A percentile compares a stretch with the other conserved stretches of the same genome.
phyloP scores from a whole-genome alignment of 2,329 filamentous ascomycete species.

The Alternaria novae-zelandiae region DNA sequence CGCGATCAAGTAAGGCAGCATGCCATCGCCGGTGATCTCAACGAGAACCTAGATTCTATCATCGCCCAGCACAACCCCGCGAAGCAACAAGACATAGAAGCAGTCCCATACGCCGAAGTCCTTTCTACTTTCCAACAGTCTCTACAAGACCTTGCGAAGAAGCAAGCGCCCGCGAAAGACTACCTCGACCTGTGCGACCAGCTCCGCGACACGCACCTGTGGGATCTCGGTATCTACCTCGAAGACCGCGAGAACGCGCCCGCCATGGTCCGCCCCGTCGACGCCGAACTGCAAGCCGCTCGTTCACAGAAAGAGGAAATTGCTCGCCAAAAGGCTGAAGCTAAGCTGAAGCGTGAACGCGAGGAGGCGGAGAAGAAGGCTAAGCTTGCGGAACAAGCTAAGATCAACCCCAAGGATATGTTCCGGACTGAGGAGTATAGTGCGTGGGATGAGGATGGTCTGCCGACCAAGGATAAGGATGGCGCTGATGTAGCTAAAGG shows the following conservation, averaged over 20 bases:
- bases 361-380: slow-evolving; percentile 64
- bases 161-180: slow-evolving; percentile 67
- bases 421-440: slow-evolving; percentile 68
- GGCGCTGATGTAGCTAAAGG: slow-evolving; percentile 84
- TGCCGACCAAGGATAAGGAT: slow-evolving; percentile 78
- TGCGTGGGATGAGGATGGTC: slow-evolving; percentile 81
- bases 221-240: slow-evolving; percentile 83
- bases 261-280: slow-evolving; percentile 76
- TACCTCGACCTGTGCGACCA: slow-evolving; percentile 74
- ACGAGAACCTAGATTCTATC: slow-evolving; percentile 45
- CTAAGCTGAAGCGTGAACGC: slow-evolving; percentile 61
- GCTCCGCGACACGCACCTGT: slow-evolving; percentile 81
- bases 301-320: slow-evolving; percentile 61
- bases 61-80: slow-evolving; percentile 43
- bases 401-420: slow-evolving; percentile 64
- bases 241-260: slow-evolving; percentile 77
- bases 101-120: slow-evolving; percentile 56
- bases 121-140: slow-evolving; percentile 65
- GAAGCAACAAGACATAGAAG: slow-evolving; percentile 35
- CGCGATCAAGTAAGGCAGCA: slow-evolving; percentile 64
- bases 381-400: slow-evolving; percentile 62
- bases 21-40: slow-evolving; percentile 56
- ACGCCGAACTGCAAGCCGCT: slow-evolving; percentile 60
- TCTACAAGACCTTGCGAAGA: slow-evolving; percentile 60
- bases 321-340: slow-evolving; percentile 52